These are phyloP conservation scores for Colletotrichum sp. DNA, from an alignment of 2,329 filamentous ascomycete genomes.

Conservation along the genomic window DNA sequence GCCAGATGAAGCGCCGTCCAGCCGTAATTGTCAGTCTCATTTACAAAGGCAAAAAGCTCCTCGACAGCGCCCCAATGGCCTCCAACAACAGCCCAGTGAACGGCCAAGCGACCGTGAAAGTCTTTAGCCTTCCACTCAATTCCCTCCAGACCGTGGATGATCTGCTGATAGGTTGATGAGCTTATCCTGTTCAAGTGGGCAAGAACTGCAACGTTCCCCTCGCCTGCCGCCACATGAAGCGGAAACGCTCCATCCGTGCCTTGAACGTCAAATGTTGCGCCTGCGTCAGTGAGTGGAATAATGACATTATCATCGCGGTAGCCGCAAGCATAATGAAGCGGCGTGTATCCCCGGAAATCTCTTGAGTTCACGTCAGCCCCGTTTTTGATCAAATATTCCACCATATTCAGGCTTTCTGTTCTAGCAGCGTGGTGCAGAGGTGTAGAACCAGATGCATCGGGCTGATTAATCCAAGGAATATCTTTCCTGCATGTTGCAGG, in stretches of 20 bases:
- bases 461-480: not conserved
- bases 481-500: not conserved
- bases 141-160: not conserved
- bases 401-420: not conserved
- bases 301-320: not conserved
- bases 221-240: not conserved
- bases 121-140: not conserved
- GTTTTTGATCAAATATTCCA: not conserved
- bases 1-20: not conserved
- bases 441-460: not conserved
- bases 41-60: not conserved
- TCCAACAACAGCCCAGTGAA: not conserved
- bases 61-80: not conserved
- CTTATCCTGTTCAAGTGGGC: not conserved
- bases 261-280: not conserved
- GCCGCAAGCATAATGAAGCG: not conserved
- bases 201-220: not conserved
- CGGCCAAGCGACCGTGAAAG: not conserved
- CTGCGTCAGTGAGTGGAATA: not conserved
- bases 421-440: not conserved
- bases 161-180: not conserved
- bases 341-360: not conserved
- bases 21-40: not conserved
- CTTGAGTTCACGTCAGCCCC: not conserved
- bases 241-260: not conserved